A percentile compares a stretch with the other conserved stretches of the same genome.
Conservation (phyloP, 768 basidiomycete genomes). For the Cystobasidium tubakii region DNA sequence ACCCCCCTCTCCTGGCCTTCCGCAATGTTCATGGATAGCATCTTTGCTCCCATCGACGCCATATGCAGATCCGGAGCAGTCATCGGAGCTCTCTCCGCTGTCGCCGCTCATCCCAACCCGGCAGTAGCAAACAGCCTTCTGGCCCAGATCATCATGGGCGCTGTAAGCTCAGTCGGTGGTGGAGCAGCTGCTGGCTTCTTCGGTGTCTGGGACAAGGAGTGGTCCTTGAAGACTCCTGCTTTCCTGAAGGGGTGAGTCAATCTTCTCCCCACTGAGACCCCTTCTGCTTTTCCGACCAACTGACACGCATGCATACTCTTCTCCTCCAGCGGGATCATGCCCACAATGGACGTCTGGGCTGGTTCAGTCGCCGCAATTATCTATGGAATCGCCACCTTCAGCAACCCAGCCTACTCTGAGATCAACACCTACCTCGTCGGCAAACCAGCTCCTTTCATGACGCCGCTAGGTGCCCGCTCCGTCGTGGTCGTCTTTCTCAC, state of each 20-base stretch:
- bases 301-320: not conserved
- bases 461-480: conserved; percentile 32
- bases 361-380: conserved; percentile 31
- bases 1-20: conserved; percentile 20
- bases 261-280: not conserved
- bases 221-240: conserved; percentile 34
- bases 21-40: not conserved
- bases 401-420: conserved; percentile 34
- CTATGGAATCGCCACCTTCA: conserved; percentile 35
- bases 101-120: conserved; percentile 22
- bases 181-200: conserved; percentile 33
- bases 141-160: conserved; percentile 37
- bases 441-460: conserved; percentile 34
- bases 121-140: conserved; percentile 18
- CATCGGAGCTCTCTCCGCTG: conserved; percentile 23
- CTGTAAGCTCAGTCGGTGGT: conserved; percentile 28
- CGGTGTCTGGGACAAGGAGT: conserved; percentile 38
- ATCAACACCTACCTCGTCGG: conserved; percentile 26
- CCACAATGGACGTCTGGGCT: conserved; percentile 38
- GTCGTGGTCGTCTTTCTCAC: conserved; percentile 35
- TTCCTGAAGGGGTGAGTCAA: conserved; percentile 33
- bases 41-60: conserved; percentile 38
- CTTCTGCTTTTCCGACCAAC: not conserved
- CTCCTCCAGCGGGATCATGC: conserved; percentile 23
- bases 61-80: conserved; percentile 28